These are phyloP conservation scores for Pythium sp. DNA, from an alignment of 352 stramenopile genomes.

Conservation along the genomic window DNA sequence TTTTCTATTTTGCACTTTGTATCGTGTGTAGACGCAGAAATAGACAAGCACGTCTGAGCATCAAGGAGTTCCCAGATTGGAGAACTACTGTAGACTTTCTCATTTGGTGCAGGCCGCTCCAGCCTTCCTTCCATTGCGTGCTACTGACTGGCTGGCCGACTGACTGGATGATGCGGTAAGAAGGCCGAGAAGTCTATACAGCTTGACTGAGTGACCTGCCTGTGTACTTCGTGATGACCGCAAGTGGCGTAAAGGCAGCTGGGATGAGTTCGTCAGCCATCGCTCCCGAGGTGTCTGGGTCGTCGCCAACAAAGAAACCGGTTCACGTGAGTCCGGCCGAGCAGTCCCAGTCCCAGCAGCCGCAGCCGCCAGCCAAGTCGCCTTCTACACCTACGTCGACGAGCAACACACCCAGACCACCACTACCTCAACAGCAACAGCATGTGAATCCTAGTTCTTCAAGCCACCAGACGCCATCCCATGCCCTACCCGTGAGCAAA, in stretches of 20 bases:
- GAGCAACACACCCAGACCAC: neutral
- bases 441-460: neutral
- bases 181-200: neutral
- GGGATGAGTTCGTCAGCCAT: conserved; percentile 9
- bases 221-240: conserved; percentile 4
- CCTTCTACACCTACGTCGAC: neutral
- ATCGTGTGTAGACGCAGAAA: neutral
- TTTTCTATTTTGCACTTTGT: neutral
- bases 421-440: conserved; percentile 3
- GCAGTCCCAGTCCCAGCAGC: neutral
- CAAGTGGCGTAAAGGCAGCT: conserved; percentile 5
- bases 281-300: neutral
- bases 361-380: neutral
- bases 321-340: conserved; percentile 2
- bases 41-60: neutral
- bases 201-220: too few species aligned
- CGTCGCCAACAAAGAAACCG: conserved; percentile 11
- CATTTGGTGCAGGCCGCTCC: neutral
- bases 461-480: neutral
- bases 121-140: neutral
- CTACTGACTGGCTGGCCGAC: neutral
- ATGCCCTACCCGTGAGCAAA: too few species aligned
- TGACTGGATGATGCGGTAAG: neutral
- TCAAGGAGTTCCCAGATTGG: neutral
- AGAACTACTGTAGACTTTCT: neutral